Evolutionary conservation across 768 basidiomycete genomes (phyloP), one percentile per base, ranked within the genome.

Genomic region (Naematelia encephala): DNA sequence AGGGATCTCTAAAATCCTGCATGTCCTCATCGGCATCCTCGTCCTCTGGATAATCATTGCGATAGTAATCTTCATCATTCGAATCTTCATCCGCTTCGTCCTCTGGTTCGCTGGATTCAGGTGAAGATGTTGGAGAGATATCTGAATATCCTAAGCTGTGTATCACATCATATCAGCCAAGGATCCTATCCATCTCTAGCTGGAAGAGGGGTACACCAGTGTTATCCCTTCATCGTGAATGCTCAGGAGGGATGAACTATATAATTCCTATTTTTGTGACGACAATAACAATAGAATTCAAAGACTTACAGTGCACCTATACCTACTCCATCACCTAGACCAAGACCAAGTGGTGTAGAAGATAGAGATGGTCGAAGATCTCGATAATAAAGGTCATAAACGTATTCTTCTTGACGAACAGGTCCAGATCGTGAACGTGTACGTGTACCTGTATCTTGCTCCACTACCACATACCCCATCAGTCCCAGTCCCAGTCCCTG

Each of bases 311-410:
- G 49, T 26, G 62, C 65, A 2, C 66, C 68, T 13, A 70, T 56
- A 46, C 51, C 30, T 14, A 66, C 63, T 2, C 70, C 72, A 45
- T 71, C 67, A 1, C 72, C 70, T 30, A 48, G 63, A 52, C 72
- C 70, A n/a, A 68, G 10, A 5, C 59, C 60, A 19, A 69, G 39
- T 5, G 63, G 43, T 4, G 57, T 49, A 22, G 57, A 62, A 8
- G 45, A 42, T 3, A 2, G 47, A 43, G 12, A 45, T 46, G 44
- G 56, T 27, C 62, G 42, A n/a, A 63, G 46, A 50, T 75, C 75
- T 13, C 72, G 62, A 50, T 77, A 77, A 56, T 77, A 77, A 54
- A 77, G 57, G 54, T 77, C 75, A 42, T 77, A 77, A 10, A 77
- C 75, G 53, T 66, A 77, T 55, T 68, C 57, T 26, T 71, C 69